phyloP scores from a whole-genome alignment of 441 rosid genomes.

The Dalechampia spathulata region DNA sequence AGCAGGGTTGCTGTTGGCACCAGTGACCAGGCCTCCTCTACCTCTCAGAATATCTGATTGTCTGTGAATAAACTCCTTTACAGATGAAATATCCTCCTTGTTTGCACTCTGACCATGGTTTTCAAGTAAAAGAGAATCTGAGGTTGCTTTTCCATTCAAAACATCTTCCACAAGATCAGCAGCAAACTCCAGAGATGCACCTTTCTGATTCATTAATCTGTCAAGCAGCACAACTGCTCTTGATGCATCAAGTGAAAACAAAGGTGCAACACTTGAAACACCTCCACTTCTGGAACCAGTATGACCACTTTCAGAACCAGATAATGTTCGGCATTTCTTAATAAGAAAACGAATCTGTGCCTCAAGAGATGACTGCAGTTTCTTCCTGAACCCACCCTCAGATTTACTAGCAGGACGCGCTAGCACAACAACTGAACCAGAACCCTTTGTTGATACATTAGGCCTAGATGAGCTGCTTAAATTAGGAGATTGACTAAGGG shows the following conservation, averaged over 20 bases:
- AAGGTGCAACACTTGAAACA: conserved; percentile 49
- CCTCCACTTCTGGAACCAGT: conserved; percentile 53
- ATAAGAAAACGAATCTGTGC: conserved; percentile 71
- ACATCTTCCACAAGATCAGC: conserved; percentile 64
- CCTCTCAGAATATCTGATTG: conserved; percentile 78
- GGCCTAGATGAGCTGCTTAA: conserved; percentile 42
- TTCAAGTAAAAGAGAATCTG: conserved; percentile 74
- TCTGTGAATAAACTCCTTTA: conserved; percentile 66
- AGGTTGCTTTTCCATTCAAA: conserved; percentile 61
- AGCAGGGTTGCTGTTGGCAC: conserved; percentile 43
- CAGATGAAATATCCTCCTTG: conserved; percentile 53
- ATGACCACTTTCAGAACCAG: conserved; percentile 51
- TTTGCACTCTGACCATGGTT: conserved; percentile 44
- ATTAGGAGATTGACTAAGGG: conserved; percentile 33
- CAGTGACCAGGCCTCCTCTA: conserved; percentile 52
- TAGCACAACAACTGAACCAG: conserved; percentile 70
- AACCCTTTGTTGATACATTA: conserved; percentile 40
- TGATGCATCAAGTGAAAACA: conserved; percentile 74
- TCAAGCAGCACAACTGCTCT: conserved; percentile 68
- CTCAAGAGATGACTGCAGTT: conserved; percentile 73
- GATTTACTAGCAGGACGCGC: conserved; percentile 70
- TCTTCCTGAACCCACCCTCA: conserved; percentile 69
- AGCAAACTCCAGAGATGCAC: conserved; percentile 67
- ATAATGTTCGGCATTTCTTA: conserved; percentile 66
- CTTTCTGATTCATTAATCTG: conserved; percentile 34